Percentiles rank a stretch among this genome's conserved stretches.
phyloP scores from a whole-genome alignment of 768 basidiomycete species.

The Phanerochaete sordida region DNA sequence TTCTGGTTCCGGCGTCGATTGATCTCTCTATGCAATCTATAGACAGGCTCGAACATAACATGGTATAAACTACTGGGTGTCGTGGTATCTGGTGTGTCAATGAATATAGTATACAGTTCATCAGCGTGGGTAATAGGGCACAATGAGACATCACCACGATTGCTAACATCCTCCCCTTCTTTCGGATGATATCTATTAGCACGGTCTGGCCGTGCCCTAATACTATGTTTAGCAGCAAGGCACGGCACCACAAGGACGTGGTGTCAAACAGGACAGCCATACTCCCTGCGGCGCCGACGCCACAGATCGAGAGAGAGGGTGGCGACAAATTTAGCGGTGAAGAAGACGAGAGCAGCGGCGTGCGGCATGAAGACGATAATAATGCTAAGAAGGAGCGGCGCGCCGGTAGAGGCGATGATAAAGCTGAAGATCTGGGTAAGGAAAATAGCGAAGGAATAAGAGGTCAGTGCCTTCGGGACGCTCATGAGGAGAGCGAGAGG shows the following conservation, averaged over 20 bases:
- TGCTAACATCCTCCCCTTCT: too few species aligned
- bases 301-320: neutral
- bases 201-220: neutral
- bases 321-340: neutral
- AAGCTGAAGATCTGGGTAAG: slow-evolving; percentile 9
- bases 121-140: too few species aligned
- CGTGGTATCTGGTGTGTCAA: too few species aligned
- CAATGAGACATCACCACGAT: too few species aligned
- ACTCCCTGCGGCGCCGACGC: neutral
- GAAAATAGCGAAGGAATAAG: slow-evolving; percentile 17
- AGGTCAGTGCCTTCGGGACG: slow-evolving; percentile 15
- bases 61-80: neutral
- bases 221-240: neutral
- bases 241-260: neutral
- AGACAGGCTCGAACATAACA: neutral
- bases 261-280: neutral
- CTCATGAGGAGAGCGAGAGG: slow-evolving; percentile 10
- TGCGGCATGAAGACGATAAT: neutral
- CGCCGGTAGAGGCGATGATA: slow-evolving; percentile 4
- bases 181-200: neutral
- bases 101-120: too few species aligned
- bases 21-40: neutral
- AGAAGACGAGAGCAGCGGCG: neutral
- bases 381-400: slow-evolving; percentile 3
- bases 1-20: neutral